Evolutionary conservation across 2,329 filamentous ascomycete genomes (phyloP), one percentile per base, ranked within the genome.

Genomic region (Talaromyces sp.): DNA sequence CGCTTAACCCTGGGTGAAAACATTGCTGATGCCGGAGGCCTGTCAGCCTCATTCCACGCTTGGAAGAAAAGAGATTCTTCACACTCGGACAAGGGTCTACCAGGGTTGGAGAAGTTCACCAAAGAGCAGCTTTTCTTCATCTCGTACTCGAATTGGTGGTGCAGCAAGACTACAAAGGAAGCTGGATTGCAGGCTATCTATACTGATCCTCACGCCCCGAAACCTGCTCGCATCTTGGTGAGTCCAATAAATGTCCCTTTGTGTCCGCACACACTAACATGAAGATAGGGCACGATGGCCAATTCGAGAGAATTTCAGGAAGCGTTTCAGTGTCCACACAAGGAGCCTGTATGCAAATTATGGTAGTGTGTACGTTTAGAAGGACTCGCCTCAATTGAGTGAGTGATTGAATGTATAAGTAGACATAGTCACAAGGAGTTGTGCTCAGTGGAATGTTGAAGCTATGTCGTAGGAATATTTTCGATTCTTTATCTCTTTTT

Each of bases 71-170:
- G 82, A 11, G 82, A 84, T 35, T 73, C 77, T 1, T 75, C 81
- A 40, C 80, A 79, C n/a, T 78, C 83, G 0, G 82, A 83, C 63
- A 69, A 80, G 69, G 71, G 80, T 42, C 79, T 90, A 16, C 87
- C 86, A 0, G 88, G 88, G 0, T 71, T 91, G 6, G 80, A 84
- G 3, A 67, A 76, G 21, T 90, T 90, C 65, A 84, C 83, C 0
- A 85, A 87, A 64, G 87, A 89, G 65, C 87, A 90, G 72, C 73
- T 90, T 3, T 91, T 90, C 76, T 90, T 89, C 69, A 79, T 90
- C 33, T 82, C 82, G 1, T 90, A 84, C 70, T 82, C 78, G 3
- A 87, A 85, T 67, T 83, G 81, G 75, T 90, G 86, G 86, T 91
- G 89, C 71, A 82, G 84, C 39, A 88, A 88, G 77, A 82, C 76